phyloP scores from a whole-genome alignment of 768 basidiomycete species.

The Suillus variegatus region DNA sequence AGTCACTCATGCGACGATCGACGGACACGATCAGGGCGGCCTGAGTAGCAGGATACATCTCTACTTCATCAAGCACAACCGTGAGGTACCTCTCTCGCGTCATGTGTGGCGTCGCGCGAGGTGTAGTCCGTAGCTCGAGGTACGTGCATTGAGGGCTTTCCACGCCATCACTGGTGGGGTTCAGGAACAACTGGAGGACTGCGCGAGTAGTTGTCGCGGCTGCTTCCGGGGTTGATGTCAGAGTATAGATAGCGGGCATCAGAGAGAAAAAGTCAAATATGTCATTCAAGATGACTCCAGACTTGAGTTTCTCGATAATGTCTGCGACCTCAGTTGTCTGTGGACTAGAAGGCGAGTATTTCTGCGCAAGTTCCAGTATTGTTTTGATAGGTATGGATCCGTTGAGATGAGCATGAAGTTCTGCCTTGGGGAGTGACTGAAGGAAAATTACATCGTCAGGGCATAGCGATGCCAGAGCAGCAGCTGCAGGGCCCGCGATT shows the following conservation, averaged over 20 bases:
- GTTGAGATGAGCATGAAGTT: conserved; percentile 85
- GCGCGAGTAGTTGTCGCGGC: conserved; percentile 58
- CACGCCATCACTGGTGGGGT: conserved; percentile 18
- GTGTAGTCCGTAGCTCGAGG: too few relatives aligned
- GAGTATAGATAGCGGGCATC: conserved; percentile 77
- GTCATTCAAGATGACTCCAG: conserved; percentile 45
- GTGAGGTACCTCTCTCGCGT: too few relatives aligned
- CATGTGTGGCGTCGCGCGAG: too few relatives aligned
- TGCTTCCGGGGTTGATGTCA: conserved; percentile 62
- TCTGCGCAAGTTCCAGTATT: conserved; percentile 53
- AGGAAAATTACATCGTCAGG: conserved; percentile 59
- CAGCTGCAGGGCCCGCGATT: conserved; percentile 37
- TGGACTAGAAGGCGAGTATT: neutral
- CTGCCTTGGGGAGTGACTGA: conserved; percentile 70
- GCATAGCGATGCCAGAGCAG: conserved; percentile 56
- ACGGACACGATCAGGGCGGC: too few relatives aligned
- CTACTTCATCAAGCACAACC: too few relatives aligned
- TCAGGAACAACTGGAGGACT: conserved; percentile 69
- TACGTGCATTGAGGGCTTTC: too few relatives aligned
- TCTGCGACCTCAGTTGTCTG: conserved; percentile 21
- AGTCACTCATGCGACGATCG: too few relatives aligned
- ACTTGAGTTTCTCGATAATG: conserved; percentile 43
- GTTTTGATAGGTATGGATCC: conserved; percentile 74
- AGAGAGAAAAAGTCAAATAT: conserved; percentile 74
- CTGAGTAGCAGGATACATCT: too few relatives aligned